A percentile compares a stretch with the other conserved stretches of the same genome.
These are phyloP conservation scores for Acanthamoeba triangularis DNA, from an alignment of 208 protist genomes.

Conservation along the genomic window DNA sequence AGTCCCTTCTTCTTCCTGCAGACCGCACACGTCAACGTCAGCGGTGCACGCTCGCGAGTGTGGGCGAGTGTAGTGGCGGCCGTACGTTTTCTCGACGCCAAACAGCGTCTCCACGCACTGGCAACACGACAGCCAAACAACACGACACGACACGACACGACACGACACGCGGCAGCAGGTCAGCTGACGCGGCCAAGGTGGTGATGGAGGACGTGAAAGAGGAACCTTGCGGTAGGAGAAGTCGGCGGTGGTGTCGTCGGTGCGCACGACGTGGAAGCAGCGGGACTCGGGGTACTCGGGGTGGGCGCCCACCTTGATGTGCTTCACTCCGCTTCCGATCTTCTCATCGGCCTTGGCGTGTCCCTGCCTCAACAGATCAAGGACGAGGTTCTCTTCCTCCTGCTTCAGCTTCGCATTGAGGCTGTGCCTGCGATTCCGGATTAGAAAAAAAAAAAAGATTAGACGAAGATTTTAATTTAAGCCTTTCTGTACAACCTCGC, in stretches of 20 bases:
- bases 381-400: neutral
- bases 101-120: conserved; percentile 7
- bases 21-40: no score
- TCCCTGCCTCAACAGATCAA: neutral
- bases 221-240: conserved; percentile 14
- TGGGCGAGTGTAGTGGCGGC: neutral
- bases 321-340: neutral
- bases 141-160: neutral
- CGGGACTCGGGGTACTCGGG: neutral
- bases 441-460: no score
- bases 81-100: neutral
- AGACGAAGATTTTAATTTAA: no score
- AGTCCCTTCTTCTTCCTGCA: neutral
- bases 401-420: neutral
- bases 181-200: neutral
- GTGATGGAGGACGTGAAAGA: neutral
- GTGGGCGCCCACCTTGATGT: neutral
- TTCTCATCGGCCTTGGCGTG: neutral
- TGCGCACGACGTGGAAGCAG: conserved; percentile 19
- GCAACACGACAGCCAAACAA: neutral
- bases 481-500: neutral
- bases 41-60: no score
- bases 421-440: neutral
- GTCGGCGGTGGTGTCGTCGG: conserved; percentile 20
- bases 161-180: neutral